Percentiles rank a stretch among this genome's conserved stretches.
Evolutionary conservation across 257 asterid genomes (phyloP).

Genomic region (Solanum phureja): DNA sequence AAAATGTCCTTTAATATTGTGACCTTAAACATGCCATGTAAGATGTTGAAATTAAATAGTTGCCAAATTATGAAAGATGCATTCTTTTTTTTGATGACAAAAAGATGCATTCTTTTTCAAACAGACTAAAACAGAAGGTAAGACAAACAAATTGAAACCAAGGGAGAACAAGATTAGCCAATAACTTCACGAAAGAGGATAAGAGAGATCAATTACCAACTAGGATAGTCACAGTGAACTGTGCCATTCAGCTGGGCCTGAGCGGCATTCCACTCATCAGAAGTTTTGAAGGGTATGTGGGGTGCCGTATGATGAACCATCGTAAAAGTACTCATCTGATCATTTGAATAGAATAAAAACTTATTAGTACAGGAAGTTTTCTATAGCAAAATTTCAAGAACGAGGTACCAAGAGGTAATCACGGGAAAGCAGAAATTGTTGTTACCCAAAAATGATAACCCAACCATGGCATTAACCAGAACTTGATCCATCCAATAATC

Average conservation of each 20-base stretch:
- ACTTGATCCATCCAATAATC: slow-evolving; percentile 81
- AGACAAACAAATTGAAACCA: background rate
- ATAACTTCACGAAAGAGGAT: background rate
- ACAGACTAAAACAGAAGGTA: background rate
- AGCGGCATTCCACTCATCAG: slow-evolving; percentile 88
- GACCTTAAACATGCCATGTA: background rate
- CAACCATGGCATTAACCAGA: slow-evolving; percentile 97
- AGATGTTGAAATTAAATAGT: background rate
- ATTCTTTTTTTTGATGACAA: background rate
- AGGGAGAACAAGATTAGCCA: background rate
- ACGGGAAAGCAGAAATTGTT: slow-evolving; percentile 1
- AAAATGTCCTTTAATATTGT: background rate
- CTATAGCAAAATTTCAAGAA: background rate
- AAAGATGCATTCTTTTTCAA: background rate
- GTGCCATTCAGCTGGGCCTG: slow-evolving; percentile 97
- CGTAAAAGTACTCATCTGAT: slow-evolving; percentile 92
- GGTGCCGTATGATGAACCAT: slow-evolving; percentile 99
- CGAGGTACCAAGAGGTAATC: background rate
- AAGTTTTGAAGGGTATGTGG: slow-evolving; percentile 83
- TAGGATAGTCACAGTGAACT: slow-evolving; percentile 88
- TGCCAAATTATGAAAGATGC: background rate
- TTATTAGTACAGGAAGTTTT: background rate
- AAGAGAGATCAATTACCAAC: slow-evolving; percentile 43
- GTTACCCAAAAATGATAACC: slow-evolving; percentile 99
- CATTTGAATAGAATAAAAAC: background rate